Evolutionary conservation across 768 basidiomycete species (phyloP).

Genomic region (Brasilioporus rufonigricans): DNA sequence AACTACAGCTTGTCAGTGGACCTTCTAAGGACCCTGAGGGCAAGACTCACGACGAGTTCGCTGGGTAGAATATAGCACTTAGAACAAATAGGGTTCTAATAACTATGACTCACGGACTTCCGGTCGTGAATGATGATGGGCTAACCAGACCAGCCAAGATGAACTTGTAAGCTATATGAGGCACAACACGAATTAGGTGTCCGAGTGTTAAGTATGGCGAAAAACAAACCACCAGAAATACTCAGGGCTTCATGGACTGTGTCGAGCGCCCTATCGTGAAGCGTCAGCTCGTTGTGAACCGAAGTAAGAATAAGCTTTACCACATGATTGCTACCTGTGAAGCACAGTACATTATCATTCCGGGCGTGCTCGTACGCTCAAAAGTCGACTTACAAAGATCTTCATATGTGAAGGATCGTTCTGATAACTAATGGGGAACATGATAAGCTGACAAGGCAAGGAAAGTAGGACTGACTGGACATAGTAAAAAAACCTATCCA

Average conservation of each 20-base stretch:
- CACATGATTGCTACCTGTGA: slow-evolving; percentile 4
- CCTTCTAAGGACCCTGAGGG: neutral
- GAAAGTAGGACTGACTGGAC: neutral
- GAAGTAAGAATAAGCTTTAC: neutral
- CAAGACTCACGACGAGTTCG: slow-evolving; percentile 5
- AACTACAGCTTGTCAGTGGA: neutral
- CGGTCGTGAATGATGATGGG: neutral
- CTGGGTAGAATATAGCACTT: neutral
- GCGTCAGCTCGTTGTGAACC: neutral
- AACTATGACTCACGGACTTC: slow-evolving; percentile 1
- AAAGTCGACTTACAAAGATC: slow-evolving; percentile 3
- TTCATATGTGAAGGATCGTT: slow-evolving; percentile 4
- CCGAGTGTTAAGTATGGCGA: neutral
- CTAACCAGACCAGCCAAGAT: neutral
- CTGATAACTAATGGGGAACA: neutral
- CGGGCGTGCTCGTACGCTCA: neutral
- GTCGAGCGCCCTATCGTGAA: neutral
- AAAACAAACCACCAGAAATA: slow-evolving; percentile 6
- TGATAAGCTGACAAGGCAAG: neutral
- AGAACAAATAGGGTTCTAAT: neutral
- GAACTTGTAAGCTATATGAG: slow-evolving; percentile 6
- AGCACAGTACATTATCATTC: neutral
- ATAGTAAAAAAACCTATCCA: slow-evolving; percentile 10
- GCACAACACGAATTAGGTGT: neutral
- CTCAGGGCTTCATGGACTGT: slow-evolving; percentile 9